phyloP scores from a whole-genome alignment of 164 flowering plant genomes.

The Aristolochia contorta region DNA sequence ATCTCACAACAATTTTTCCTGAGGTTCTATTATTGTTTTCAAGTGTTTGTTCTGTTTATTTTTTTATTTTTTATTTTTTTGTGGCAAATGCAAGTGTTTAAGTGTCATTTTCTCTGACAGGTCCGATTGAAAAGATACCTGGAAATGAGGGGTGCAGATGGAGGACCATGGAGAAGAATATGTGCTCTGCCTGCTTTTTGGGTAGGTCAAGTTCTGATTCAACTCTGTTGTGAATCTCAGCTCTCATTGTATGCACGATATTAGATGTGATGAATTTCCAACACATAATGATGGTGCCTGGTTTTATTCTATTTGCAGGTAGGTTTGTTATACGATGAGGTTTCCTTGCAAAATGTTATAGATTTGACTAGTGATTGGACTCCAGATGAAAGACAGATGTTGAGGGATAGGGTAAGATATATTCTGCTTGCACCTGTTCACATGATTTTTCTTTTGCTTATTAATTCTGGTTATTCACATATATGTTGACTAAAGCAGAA shows the following conservation, averaged over 20 bases:
- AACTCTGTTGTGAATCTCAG: background rate
- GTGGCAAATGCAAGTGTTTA: background rate
- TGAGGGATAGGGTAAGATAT: conserved; percentile 62
- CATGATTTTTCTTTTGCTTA: background rate
- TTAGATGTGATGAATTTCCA: too few species aligned
- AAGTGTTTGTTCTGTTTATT: background rate
- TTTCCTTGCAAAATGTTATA: conserved; percentile 65
- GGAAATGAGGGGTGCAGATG: conserved; percentile 99
- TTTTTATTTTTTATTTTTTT: too few species aligned
- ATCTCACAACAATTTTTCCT: conserved; percentile 92
- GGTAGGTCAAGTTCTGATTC: conserved; percentile 31
- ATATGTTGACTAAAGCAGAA: too few species aligned
- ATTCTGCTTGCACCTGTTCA: background rate
- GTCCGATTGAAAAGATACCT: conserved; percentile 92
- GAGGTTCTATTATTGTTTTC: conserved; percentile 43
- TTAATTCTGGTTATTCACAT: background rate
- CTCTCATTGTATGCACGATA: too few species aligned
- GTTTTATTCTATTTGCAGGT: conserved; percentile 37
- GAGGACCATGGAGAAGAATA: conserved; percentile 98
- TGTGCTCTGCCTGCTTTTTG: conserved; percentile 98
- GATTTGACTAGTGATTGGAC: conserved; percentile 97
- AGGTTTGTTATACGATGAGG: conserved; percentile 85
- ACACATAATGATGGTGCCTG: too few species aligned
- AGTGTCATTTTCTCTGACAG: conserved; percentile 26
- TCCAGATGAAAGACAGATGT: conserved; percentile 79